A percentile compares a stretch with the other conserved stretches of the same genome.
Evolutionary conservation across 2,329 filamentous ascomycete genomes (phyloP).

Genomic region (Fusarium aywerte): DNA sequence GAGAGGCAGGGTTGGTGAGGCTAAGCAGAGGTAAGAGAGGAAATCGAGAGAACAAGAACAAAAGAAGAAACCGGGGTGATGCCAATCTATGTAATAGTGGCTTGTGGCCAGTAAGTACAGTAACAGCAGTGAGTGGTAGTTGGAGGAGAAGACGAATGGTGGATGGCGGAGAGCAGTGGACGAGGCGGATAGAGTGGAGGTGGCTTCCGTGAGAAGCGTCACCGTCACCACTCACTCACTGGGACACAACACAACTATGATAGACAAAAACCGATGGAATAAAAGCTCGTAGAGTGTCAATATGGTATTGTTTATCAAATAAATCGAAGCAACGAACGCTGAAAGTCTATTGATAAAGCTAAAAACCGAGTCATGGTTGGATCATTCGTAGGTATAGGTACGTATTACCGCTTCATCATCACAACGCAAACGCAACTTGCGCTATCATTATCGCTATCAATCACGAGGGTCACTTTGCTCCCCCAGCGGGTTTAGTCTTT

Average conservation of each 20-base stretch:
- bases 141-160: constrained; percentile 34
- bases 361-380: constrained; percentile 32
- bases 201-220: constrained; percentile 36
- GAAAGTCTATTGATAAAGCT: neutral
- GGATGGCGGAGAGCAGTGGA: constrained; percentile 41
- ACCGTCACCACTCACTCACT: constrained; percentile 43
- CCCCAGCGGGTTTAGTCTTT: constrained; percentile 17
- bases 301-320: neutral
- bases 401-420: constrained; percentile 21
- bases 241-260: neutral
- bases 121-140: constrained; percentile 8
- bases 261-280: neutral
- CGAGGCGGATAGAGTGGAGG: constrained; percentile 44
- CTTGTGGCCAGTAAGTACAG: constrained; percentile 23
- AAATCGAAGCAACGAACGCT: neutral
- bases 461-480: constrained; percentile 33
- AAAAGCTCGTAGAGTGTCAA: neutral
- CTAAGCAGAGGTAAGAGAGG: neutral
- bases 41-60: neutral
- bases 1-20: neutral
- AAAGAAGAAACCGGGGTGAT: constrained; percentile 9
- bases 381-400: constrained; percentile 14
- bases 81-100: constrained; percentile 30
- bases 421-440: constrained; percentile 1
- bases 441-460: constrained; percentile 29